These are phyloP conservation scores for Albatrellus sp. DNA, from an alignment of 1,284 basidiomycete genomes.

Conservation along the genomic window DNA sequence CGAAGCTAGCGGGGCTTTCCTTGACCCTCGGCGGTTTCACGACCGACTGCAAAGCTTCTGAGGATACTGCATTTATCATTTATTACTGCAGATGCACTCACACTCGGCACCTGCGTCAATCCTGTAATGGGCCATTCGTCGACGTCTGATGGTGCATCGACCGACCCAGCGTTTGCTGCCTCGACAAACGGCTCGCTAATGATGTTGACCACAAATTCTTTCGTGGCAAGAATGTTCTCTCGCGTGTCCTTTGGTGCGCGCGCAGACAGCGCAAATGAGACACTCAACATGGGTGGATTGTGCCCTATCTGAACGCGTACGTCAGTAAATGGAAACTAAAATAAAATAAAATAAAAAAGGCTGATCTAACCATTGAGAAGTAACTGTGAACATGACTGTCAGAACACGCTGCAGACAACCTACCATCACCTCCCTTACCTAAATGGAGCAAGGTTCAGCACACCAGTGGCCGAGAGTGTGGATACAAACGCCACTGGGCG, in stretches of 20 bases:
- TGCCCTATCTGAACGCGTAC: conserved; percentile 25
- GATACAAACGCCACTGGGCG: conserved; percentile 65
- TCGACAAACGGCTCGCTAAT: conserved; percentile 62
- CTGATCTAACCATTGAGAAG: conserved; percentile 34
- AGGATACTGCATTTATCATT: background rate
- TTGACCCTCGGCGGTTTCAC: conserved; percentile 57
- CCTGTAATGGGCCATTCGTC: conserved; percentile 65
- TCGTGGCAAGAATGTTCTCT: conserved; percentile 49
- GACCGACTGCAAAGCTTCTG: conserved; percentile 6
- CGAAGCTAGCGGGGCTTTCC: conserved; percentile 63
- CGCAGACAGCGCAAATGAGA: conserved; percentile 38
- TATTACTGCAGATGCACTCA: conserved; percentile 21
- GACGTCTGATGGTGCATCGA: conserved; percentile 47
- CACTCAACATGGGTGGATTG: conserved; percentile 52
- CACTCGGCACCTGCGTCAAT: conserved; percentile 43
- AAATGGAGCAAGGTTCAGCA: conserved; percentile 52
- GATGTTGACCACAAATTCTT: conserved; percentile 61
- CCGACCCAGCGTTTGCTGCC: conserved; percentile 52
- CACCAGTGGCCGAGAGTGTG: conserved; percentile 36
- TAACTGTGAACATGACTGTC: conserved; percentile 22
- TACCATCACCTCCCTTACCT: no score
- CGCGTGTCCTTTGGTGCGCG: conserved; percentile 41
- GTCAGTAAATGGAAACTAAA: background rate
- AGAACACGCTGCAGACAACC: background rate
- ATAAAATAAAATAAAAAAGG: no score